Evolutionary conservation across 768 basidiomycete species (phyloP), one percentile per base, ranked within the genome.

Genomic region (Trametes cingulata): DNA sequence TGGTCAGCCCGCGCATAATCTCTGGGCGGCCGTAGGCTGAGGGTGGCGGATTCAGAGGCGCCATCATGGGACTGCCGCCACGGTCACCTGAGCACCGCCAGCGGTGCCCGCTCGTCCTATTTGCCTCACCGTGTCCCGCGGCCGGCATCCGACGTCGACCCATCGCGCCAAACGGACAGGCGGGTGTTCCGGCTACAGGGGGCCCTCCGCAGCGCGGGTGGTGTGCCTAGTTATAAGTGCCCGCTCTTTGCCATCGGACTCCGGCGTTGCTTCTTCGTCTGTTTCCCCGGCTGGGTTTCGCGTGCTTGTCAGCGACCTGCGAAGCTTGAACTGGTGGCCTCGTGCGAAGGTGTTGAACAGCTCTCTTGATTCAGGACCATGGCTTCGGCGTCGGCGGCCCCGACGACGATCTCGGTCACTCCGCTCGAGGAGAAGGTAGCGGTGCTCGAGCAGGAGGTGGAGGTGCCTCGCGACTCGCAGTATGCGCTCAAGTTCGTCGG

Each of bases 401-500:
- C 53, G 39, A 24, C 57, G n/a, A 65, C 61, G 42, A 40, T 66
- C 27, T 56, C 61, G 19, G 56, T 65, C 10, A 53, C 54, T 3
- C 64, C 67, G 22, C 14, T 68, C 7, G 68, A 69, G 45, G 68
- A 69, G 66, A 65, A 69, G 57, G 64, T 64, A 14, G 61, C 53
- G 19, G 57, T 62, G 15, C 58, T 67, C 13, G 57, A 65, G 36
- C 54, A 48, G 29, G 56, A 54, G 48, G 42, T 27, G 12, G 54
- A 47, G 14, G 47, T 41, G 1, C 56, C 56, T 3, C 56, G 47
- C 25, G 62, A 68, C 17, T 59, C 62, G 27, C 65, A 71, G 40
- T 72, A 71, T 62, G 65, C 46, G 6, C 63, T 71, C 46, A 72
- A 70, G 59, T 72, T 72, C 45, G 65, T 62, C 9, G 71, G 68